Evolutionary conservation across 2,329 filamentous ascomycete genomes (phyloP), one percentile per base, ranked within the genome.

Genomic region (Colletotrichum lentis): DNA sequence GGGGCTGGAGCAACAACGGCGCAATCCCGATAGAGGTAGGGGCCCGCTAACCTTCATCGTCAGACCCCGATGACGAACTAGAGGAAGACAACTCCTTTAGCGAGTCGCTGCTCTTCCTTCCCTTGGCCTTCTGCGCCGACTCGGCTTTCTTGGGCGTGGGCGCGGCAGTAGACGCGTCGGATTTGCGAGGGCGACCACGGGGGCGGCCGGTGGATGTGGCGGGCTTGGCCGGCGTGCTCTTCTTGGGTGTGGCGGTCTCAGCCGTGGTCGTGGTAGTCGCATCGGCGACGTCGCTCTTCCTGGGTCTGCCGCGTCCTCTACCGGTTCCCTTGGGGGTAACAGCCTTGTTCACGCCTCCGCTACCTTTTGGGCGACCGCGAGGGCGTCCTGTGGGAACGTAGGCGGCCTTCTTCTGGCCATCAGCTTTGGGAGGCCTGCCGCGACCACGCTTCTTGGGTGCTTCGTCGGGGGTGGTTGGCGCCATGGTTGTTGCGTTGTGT

Each of bases 281-380:
- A 27, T 35, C 49, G 53, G 56, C 43, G 20, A 71, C 60, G 41
- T 73, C 74, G 50, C 67, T 67, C 69, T 76, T 78, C 70, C 73
- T 74, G 56, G 78, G 77, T 41, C 76, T 70, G 27, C 76, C 76
- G 37, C 78, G 77, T 22, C 71, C 73, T 50, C 73, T 67, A 56
- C 73, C 68, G 53, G 72, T 24, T 64, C 72, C 67, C 14, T 55
- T 18, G 14, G 69, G 44, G 39, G 73, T 64, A n/a, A 66, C 55
- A 5, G 72, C 68, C 46, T 64, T 69, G 64, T 75, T 75, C 71
- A 76, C 78, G 67, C 76, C 76, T 67, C 73, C 76, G 68, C 74
- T 78, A 71, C 82, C 83, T 64, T 79, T 79, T 46, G 83, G 83
- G 11, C 83, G 80, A 35, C 83, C 83, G n/a, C 83, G 81, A 47